phyloP scores from a whole-genome alignment of 2,329 filamentous ascomycete genomes.

The Dothidotthia symphoricarpi region DNA sequence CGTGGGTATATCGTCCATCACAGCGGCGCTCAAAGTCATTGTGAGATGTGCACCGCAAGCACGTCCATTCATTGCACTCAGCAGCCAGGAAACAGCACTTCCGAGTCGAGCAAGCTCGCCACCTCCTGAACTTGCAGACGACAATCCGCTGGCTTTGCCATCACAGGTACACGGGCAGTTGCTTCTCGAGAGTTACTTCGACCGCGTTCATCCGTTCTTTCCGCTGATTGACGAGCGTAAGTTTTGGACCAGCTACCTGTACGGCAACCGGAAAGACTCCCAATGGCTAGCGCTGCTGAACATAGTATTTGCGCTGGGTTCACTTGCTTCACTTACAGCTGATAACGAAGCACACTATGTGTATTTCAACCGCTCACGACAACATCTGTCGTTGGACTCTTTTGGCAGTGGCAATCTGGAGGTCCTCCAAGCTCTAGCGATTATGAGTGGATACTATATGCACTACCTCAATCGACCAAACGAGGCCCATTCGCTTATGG shows the following conservation, averaged over 20 bases:
- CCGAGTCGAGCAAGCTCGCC: constrained; percentile 40
- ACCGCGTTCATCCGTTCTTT: constrained; percentile 67
- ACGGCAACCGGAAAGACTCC: constrained; percentile 62
- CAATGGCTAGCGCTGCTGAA: constrained; percentile 72
- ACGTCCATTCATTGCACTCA: constrained; percentile 48
- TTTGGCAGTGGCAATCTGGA: constrained; percentile 71
- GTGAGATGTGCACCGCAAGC: constrained; percentile 55
- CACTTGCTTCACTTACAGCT: constrained; percentile 63
- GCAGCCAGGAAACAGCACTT: constrained; percentile 39
- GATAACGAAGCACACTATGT: constrained; percentile 65
- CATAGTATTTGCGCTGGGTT: constrained; percentile 74
- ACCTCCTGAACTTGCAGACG: constrained; percentile 35
- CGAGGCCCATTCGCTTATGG: constrained; percentile 71
- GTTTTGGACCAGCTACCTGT: constrained; percentile 65
- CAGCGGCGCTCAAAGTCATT: constrained; percentile 71
- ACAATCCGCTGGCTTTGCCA: constrained; percentile 49
- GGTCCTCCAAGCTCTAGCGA: constrained; percentile 66
- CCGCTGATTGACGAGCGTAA: constrained; percentile 71
- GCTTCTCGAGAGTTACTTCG: constrained; percentile 73
- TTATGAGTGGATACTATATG: constrained; percentile 74
- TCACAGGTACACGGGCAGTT: constrained; percentile 64
- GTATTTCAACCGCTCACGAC: constrained; percentile 68
- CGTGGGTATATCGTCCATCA: constrained; percentile 71
- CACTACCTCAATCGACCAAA: constrained; percentile 77
- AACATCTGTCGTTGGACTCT: constrained; percentile 64